phyloP scores from a whole-genome alignment of 179 eudicot genomes.

The Pouteria campechiana region DNA sequence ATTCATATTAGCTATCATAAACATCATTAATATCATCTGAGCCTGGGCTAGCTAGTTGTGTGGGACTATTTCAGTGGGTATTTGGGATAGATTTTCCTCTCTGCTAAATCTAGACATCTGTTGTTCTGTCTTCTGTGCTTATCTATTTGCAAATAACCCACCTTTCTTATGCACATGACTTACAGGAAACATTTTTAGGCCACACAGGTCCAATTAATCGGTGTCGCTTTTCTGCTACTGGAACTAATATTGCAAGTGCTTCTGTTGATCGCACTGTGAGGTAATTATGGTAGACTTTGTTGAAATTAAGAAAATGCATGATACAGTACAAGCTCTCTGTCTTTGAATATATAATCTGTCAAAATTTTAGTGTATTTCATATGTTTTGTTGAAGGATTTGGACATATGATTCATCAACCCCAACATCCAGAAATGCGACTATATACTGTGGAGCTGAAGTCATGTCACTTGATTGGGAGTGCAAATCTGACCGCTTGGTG shows the following conservation, averaged over 20 bases:
- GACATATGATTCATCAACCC: conserved; percentile 75
- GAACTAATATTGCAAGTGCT: conserved; percentile 94
- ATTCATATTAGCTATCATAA: too few relatives aligned
- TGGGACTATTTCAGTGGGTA: too few relatives aligned
- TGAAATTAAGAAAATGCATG: background rate
- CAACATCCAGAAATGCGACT: conserved; percentile 92
- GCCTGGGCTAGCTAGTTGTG: too few relatives aligned
- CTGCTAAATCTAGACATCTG: background rate
- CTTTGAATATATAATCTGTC: background rate
- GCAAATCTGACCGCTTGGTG: conserved; percentile 95
- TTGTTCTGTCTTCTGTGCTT: background rate
- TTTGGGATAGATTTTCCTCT: too few relatives aligned
- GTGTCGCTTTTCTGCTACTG: conserved; percentile 92
- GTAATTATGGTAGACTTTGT: conserved; percentile 18
- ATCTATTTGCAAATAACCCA: background rate
- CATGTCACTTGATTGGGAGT: conserved; percentile 97
- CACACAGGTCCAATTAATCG: conserved; percentile 89
- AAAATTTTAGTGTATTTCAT: background rate
- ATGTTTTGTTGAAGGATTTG: conserved; percentile 57
- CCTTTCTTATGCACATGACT: too few relatives aligned
- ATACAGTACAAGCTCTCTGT: background rate
- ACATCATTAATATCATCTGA: too few relatives aligned
- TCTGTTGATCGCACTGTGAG: conserved; percentile 96
- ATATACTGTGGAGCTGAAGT: conserved; percentile 95
- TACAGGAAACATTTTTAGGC: conserved; percentile 82